Conservation (phyloP, 2,329 filamentous ascomycete species). For the Phyllosticta citriasiana region DNA sequence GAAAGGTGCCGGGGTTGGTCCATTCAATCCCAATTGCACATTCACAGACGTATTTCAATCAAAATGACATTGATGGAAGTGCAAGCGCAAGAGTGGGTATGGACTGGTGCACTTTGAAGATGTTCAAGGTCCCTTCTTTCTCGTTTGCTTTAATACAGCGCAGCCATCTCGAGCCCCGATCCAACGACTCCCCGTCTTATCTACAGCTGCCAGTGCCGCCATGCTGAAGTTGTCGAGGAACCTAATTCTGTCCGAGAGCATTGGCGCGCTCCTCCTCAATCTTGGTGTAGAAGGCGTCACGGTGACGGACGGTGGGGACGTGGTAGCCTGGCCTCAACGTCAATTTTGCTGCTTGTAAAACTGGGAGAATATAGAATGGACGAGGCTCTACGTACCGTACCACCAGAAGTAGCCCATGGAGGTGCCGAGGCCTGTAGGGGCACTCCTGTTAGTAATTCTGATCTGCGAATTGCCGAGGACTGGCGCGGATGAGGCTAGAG, state of each 20-base stretch:
- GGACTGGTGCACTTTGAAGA: not conserved
- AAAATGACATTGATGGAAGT: not conserved
- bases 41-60: not conserved
- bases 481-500: not conserved
- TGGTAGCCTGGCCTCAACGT: conserved; percentile 39
- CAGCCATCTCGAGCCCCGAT: not conserved
- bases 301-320: conserved; percentile 52
- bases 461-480: not conserved
- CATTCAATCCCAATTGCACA: no score
- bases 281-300: conserved; percentile 54
- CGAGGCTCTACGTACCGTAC: conserved; percentile 40
- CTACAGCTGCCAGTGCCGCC: not conserved
- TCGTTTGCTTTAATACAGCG: not conserved
- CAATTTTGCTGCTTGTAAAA: not conserved
- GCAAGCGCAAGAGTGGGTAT: not conserved
- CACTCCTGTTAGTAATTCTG: not conserved
- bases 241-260: conserved; percentile 30
- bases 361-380: not conserved
- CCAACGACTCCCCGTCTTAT: not conserved
- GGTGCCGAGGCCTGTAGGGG: conserved; percentile 46
- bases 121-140: not conserved
- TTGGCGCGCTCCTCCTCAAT: conserved; percentile 51
- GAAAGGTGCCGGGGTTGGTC: not conserved
- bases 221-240: not conserved
- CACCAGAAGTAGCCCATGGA: conserved; percentile 56